Percentiles rank a stretch among this genome's conserved stretches.
phyloP scores from a whole-genome alignment of 2,329 filamentous ascomycete species.

The Pyrenochaeta sp. region DNA sequence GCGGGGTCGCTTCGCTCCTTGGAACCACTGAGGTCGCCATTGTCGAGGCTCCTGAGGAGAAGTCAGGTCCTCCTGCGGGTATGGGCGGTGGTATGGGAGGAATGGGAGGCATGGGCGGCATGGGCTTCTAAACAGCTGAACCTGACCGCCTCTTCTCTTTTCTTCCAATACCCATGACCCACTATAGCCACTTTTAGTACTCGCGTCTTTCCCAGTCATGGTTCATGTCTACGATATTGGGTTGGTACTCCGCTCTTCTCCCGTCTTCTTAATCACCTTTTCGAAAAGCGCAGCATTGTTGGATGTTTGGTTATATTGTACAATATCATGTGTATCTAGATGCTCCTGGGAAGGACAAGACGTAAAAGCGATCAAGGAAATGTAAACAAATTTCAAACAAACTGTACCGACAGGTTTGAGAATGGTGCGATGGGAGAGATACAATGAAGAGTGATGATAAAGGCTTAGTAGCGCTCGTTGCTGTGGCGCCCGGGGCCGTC shows the following conservation, averaged over 20 bases:
- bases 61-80: conserved; percentile 63
- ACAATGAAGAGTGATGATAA: conserved; percentile 10
- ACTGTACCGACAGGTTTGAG: conserved; percentile 4
- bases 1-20: conserved; percentile 93
- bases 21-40: conserved; percentile 99
- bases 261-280: conserved; percentile 36
- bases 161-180: conserved; percentile 37
- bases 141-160: conserved; percentile 32
- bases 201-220: conserved; percentile 41
- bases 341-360: conserved; percentile 37
- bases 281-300: conserved; percentile 48
- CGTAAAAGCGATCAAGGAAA: conserved; percentile 43
- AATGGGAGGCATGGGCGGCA: conserved; percentile 64
- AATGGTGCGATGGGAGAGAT: conserved; percentile 3
- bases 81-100: conserved; percentile 68
- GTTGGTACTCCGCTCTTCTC: conserved; percentile 51
- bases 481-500: conserved; percentile 32
- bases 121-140: conserved; percentile 63
- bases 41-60: conserved; percentile 94
- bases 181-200: conserved; percentile 46
- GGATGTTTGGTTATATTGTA: conserved; percentile 42
- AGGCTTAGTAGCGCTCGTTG: conserved; percentile 25
- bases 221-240: conserved; percentile 47
- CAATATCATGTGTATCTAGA: conserved; percentile 49
- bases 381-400: conserved; percentile 33